phyloP scores from a whole-genome alignment of 2,329 filamentous ascomycete species.

The Cytospora piceae region DNA sequence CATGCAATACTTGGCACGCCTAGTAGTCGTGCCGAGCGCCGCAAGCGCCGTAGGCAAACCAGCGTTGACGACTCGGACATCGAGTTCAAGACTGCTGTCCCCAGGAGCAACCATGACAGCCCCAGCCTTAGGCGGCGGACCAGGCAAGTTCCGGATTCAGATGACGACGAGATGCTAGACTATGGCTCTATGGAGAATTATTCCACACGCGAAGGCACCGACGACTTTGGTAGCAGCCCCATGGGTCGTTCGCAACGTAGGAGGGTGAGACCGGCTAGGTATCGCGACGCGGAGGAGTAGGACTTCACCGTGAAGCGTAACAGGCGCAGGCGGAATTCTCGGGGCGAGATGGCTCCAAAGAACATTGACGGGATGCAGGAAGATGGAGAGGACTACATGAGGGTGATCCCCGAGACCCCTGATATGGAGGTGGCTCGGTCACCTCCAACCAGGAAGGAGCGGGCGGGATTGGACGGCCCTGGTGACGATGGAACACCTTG shows the following conservation, averaged over 20 bases:
- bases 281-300: slow-evolving; percentile 30
- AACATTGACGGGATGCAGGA: not conserved
- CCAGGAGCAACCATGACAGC: slow-evolving; percentile 23
- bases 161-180: slow-evolving; percentile 27
- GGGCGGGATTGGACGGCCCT: not conserved
- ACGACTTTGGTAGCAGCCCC: slow-evolving; percentile 24
- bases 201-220: slow-evolving; percentile 21
- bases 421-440: not conserved
- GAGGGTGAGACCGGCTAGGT: slow-evolving; percentile 30
- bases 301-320: slow-evolving; percentile 21
- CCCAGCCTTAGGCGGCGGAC: slow-evolving; percentile 25
- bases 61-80: slow-evolving; percentile 21
- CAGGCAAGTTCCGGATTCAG: slow-evolving; percentile 23
- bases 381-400: not conserved
- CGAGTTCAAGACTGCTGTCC: slow-evolving; percentile 17
- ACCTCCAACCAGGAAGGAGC: not conserved
- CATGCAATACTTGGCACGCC: slow-evolving; percentile 29
- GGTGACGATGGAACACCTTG: not conserved
- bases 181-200: slow-evolving; percentile 11
- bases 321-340: slow-evolving; percentile 2
- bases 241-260: slow-evolving; percentile 28
- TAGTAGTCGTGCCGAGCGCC: slow-evolving; percentile 26
- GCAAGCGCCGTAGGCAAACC: slow-evolving; percentile 21
- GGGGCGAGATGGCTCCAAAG: not conserved
- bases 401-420: not conserved